These are phyloP conservation scores for Pterocarpus santalinus DNA, from an alignment of 306 rosid genomes.

Conservation along the genomic window DNA sequence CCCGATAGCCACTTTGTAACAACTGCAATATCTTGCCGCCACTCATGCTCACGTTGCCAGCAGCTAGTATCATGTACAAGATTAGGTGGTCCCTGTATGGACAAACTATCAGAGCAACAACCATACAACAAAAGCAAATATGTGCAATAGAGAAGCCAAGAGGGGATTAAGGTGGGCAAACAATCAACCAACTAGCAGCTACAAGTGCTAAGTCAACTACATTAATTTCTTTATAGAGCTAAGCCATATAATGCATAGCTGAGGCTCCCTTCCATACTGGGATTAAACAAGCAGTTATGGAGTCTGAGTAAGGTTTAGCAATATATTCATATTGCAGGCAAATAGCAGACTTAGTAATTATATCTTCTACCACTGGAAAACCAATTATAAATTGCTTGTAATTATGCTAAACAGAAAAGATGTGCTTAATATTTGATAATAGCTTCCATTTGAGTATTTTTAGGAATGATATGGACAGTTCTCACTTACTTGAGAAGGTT, in stretches of 20 bases:
- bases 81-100: conserved; percentile 84
- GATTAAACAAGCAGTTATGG: not conserved
- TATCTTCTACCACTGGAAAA: not conserved
- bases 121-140: conserved; percentile 26
- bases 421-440: not conserved
- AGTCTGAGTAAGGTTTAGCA: not conserved
- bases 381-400: not conserved
- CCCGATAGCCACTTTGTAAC: conserved; percentile 98
- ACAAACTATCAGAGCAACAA: conserved; percentile 45
- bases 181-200: not conserved
- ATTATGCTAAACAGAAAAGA: conserved; percentile 11
- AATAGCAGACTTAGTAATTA: conserved; percentile 6
- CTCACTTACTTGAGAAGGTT: conserved; percentile 86
- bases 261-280: not conserved
- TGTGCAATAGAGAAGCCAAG: conserved; percentile 18
- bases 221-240: not conserved
- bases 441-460: conserved; percentile 32
- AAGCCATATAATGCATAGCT: conserved; percentile 2
- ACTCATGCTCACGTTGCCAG: conserved; percentile 96
- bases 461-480: conserved; percentile 21
- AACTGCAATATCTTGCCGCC: conserved; percentile 99
- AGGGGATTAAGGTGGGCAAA: conserved; percentile 16
- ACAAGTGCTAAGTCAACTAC: not conserved
- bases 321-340: not conserved
- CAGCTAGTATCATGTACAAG: conserved; percentile 89